Evolutionary conservation across 257 asterid species (phyloP), one percentile per base, ranked within the genome.

Genomic region (Echium plantagineum): DNA sequence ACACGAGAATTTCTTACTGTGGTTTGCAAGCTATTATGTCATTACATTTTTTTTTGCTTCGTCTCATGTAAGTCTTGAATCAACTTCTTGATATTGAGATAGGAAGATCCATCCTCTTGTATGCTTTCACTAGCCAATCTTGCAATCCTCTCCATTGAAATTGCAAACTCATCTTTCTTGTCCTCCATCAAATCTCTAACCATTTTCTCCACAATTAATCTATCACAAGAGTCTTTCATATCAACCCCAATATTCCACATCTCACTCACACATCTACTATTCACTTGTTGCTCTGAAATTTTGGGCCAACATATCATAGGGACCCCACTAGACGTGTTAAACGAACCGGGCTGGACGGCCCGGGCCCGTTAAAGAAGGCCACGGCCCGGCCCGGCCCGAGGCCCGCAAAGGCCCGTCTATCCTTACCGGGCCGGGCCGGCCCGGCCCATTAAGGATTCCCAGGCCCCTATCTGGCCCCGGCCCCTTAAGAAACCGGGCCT

Each of bases 251-350:
- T 52, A 28, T 46, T 65, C 81, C 81, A 77, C 46, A 77, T 46
- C 55, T 63, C 74, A 61, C 81, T 54, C 60, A 61, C 78, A 38
- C 75, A 78, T 70, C 80, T 69, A 24, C 78, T 70, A 54, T 78
- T 78, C 62, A 61, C 66, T 6, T 58, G 77, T 18, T 78, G 80
- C 8, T 78, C 83, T 21, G 65, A 58, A 9, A 63, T 10, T 48
- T 9, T 20, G 35, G 83, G 76, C 72, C 78, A 65, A 57, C 78
- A 71, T 30, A 78, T 66, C 83, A 78, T 74, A 9, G 83, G 78
- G 70, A 66, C 64, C 3, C 80, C n/a, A n/a, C n/a, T n/a, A n/a
- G n/a, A n/a, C n/a, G n/a, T n/a, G n/a, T n/a, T n/a, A n/a, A n/a
- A n/a, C n/a, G n/a, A n/a, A n/a, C n/a, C n/a, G n/a, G n/a, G n/a